phyloP scores from a whole-genome alignment of 1,284 basidiomycete species.

The Schizophyllum commune region DNA sequence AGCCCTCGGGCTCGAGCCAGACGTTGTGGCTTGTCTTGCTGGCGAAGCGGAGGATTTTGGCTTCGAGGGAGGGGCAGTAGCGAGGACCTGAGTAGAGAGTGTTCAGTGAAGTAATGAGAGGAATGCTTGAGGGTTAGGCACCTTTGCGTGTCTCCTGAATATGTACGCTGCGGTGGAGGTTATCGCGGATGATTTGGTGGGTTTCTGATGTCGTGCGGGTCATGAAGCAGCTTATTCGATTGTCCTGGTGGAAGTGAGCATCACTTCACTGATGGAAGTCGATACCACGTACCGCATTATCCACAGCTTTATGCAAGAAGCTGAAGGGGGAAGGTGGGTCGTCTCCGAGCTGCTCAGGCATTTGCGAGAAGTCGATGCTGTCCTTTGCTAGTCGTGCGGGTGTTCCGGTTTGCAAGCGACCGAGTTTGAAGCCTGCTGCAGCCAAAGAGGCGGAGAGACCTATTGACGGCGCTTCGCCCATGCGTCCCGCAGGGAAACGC shows the following conservation, averaged over 20 bases:
- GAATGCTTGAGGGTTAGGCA: no score
- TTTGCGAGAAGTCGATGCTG: slow-evolving; percentile 60
- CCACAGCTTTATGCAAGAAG: slow-evolving; percentile 39
- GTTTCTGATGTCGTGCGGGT: slow-evolving; percentile 70
- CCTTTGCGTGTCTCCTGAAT: slow-evolving; percentile 85
- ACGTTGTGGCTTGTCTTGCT: slow-evolving; percentile 67
- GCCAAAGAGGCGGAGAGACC: slow-evolving; percentile 72
- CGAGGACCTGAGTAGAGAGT: slow-evolving; percentile 56
- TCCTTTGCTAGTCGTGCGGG: slow-evolving; percentile 70
- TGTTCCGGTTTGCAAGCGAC: slow-evolving; percentile 84
- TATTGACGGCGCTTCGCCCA: slow-evolving; percentile 66
- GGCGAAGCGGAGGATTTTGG: slow-evolving; percentile 77
- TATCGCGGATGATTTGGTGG: slow-evolving; percentile 66
- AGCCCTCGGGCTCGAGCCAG: slow-evolving; percentile 90
- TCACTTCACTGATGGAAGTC: not conserved
- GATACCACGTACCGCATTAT: slow-evolving; percentile 35
- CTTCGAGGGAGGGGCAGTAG: slow-evolving; percentile 87
- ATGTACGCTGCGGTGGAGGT: slow-evolving; percentile 72
- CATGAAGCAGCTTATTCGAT: slow-evolving; percentile 69
- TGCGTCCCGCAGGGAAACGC: slow-evolving; percentile 76
- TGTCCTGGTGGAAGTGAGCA: slow-evolving; percentile 33
- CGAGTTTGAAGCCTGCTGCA: slow-evolving; percentile 72
- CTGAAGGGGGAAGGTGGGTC: slow-evolving; percentile 54
- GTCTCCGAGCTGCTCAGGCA: slow-evolving; percentile 60
- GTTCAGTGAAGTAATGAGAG: not conserved